Evolutionary conservation across 176 grass and related monocot genomes (phyloP), one percentile per base, ranked within the genome.

Genomic region (Cenchrus fungigraminus): DNA sequence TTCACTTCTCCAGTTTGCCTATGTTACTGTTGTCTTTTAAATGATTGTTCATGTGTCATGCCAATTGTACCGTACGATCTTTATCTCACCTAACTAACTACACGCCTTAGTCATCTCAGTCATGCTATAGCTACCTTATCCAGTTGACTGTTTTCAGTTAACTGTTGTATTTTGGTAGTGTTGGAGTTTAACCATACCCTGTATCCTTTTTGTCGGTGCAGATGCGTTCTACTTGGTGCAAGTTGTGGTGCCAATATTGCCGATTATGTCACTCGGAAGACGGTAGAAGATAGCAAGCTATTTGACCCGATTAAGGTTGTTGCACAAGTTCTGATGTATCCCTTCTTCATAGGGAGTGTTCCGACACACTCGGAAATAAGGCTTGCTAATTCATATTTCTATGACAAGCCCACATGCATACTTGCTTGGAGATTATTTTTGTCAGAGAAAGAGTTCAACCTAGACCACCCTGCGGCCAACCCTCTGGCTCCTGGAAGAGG

Each of bases 321-420:
- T 4, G 95, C 95, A 9, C 95, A 98, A 77, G 95, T 95, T 83
- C 85, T 98, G 59, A 93, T 98, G 95, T 98, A 98, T 86, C 95
- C 95, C 45, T 98, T 98, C 86, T 95, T 98, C 85, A 85, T 91
- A 72, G 92, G 92, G 71, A 93, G 84, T 28, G 71, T 91, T 28
- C 92, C 95, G n/a, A 97, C 95, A 8, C 95, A 90, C 55, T 95
- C 95, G 2, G 95, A 97, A 88, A 83, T 97, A 83, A 95, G 92
- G 81, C 92, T 98, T 69, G 92, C 91, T 28, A 98, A 95, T 80
- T 98, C 92, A 0, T 98, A 98, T 68, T 95, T 98, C 80, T 95
- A 98, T 9, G 92, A 97, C 79, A 97, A 97, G 83, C 61, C 95
- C 31, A 88, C 90, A 88, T 95, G 92, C 46, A 32, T 93, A 82